phyloP scores from a whole-genome alignment of 371 early-diverging fungal species.

The Circinella minor region DNA sequence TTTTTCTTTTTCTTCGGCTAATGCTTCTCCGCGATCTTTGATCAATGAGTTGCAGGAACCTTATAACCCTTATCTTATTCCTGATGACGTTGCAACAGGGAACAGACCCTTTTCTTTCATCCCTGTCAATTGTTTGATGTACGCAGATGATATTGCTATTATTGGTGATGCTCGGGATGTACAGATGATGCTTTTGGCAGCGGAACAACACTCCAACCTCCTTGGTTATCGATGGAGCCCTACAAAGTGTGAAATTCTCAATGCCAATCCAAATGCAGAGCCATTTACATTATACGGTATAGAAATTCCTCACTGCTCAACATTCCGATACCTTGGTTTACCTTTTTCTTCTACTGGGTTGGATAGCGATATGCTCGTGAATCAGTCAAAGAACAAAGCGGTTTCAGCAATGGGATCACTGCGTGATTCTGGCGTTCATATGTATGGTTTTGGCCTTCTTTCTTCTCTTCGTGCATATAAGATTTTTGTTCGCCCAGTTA shows the following conservation, averaged over 20 bases:
- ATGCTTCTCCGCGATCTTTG: not conserved
- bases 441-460: constrained; percentile 15
- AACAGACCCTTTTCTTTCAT: not conserved
- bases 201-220: constrained; percentile 12
- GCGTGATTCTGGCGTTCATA: constrained; percentile 7
- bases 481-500: constrained; percentile 22
- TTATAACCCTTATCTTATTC: not conserved
- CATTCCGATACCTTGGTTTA: constrained; percentile 14
- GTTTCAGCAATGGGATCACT: constrained; percentile 4
- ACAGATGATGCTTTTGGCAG: not conserved
- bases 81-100: not conserved
- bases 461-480: constrained; percentile 8
- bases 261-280: not conserved
- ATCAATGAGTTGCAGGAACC: not conserved
- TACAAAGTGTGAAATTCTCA: constrained; percentile 28
- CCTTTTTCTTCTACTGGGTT: constrained; percentile 5
- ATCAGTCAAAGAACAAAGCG: constrained; percentile 5
- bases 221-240: constrained; percentile 32
- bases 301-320: not conserved
- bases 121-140: constrained; percentile 24
- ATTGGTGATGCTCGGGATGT: constrained; percentile 20
- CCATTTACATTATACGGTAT: constrained; percentile 6
- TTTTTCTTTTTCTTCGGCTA: not conserved
- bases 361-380: not conserved
- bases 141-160: constrained; percentile 37